These are phyloP conservation scores for Nannochloris sp. DNA, from an alignment of 139 green algal species.

Conservation along the genomic window DNA sequence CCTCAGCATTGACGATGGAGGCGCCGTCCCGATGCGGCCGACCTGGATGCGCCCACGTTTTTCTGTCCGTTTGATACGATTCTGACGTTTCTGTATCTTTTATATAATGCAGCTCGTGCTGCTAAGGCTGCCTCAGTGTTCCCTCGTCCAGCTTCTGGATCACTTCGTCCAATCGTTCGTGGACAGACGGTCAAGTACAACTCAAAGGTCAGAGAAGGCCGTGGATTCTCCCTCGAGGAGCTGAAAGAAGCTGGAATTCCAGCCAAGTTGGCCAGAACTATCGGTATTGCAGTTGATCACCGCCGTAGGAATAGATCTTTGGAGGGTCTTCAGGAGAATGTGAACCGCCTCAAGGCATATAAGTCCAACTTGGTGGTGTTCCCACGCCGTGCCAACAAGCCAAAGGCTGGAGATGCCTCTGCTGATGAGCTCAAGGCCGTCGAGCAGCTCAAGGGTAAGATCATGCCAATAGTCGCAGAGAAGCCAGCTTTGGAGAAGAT, in stretches of 20 bases:
- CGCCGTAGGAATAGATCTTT: slow-evolving; percentile 86
- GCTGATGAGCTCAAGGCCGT: slow-evolving; percentile 62
- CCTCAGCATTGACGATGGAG: neutral
- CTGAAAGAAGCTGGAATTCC: slow-evolving; percentile 97
- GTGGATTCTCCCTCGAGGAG: slow-evolving; percentile 96
- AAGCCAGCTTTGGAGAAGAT: slow-evolving; percentile 66
- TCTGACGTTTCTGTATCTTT: slow-evolving; percentile 3
- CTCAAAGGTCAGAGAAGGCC: slow-evolving; percentile 79
- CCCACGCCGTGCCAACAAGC: slow-evolving; percentile 81
- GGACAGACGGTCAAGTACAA: slow-evolving; percentile 93
- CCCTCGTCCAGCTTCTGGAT: slow-evolving; percentile 80
- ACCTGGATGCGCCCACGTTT: neutral
- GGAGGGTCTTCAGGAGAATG: slow-evolving; percentile 92
- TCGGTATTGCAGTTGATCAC: slow-evolving; percentile 96
- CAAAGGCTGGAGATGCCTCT: slow-evolving; percentile 81
- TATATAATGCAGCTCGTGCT: slow-evolving; percentile 61
- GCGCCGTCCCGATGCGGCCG: neutral
- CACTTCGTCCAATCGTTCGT: slow-evolving; percentile 82
- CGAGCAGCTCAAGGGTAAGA: slow-evolving; percentile 35
- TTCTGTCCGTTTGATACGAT: neutral
- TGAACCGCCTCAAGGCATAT: slow-evolving; percentile 92
- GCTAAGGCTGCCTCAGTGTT: slow-evolving; percentile 87
- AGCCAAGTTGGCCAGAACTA: slow-evolving; percentile 78
- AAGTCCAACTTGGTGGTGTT: slow-evolving; percentile 93
- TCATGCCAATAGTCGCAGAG: slow-evolving; percentile 57